Base-by-base conservation (phyloP, 2,329 filamentous ascomycete species). In the Botrytis aclada region DNA sequence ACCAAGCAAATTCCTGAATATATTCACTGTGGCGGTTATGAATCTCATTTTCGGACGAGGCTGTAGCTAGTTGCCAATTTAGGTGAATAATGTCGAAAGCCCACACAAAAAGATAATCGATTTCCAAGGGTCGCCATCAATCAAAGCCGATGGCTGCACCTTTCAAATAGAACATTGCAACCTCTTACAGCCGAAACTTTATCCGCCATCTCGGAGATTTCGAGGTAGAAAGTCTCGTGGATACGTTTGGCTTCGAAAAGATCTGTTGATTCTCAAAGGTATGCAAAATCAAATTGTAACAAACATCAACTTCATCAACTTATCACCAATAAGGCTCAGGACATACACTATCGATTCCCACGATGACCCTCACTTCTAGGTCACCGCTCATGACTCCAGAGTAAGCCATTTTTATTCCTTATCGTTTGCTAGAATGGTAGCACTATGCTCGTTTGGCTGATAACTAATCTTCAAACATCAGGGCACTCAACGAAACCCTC, bases 401-500 rank as follows among this genome's bases (percentile, higher is more conserved):
- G 66, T 69, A 69, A 60, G 37, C 22, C 12, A 6, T 54, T 22
- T 9, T 5, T 22, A 0, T 69, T 18, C 3, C 43, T 20, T 34
- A 14, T 4, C 1, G 3, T 12, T 37, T 51, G 43, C 43, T n/a
- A 22, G 0, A 0, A 66, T 10, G 1, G 34, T 14, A 29, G n/a
- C 32, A 25, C 12, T 2, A 4, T 9, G n/a, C 9, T 29, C 18
- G 1, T 10, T 12, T 29, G 61, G 2, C 25, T 8, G 16, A 6
- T 32, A 3, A 2, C 14, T 29, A 32, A 43, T 1, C 20, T 66
- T 37, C 1, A 4, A 22, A 32, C 14, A 32, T 22, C n/a, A 66
- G 70, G 62, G 14, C 4, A 18, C 41, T 69, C 6, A 20, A 32
- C 4, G 64, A 75, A 32, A n/a, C 60, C 14, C 56, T 77, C 2